Evolutionary conservation across 352 stramenopile species (phyloP).

Genomic region (Phytophthora sp.): DNA sequence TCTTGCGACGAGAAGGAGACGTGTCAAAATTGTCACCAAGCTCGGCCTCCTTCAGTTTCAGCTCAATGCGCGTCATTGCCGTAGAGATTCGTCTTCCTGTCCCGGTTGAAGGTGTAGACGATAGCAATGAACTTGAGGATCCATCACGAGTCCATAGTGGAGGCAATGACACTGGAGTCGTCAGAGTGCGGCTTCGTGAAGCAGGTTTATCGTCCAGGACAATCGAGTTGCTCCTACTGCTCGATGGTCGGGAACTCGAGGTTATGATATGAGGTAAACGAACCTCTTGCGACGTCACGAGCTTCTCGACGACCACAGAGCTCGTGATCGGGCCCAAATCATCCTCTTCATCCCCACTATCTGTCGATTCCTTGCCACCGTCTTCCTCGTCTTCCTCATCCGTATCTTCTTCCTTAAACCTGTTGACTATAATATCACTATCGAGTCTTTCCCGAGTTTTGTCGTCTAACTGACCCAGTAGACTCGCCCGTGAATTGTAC

Average conservation of each 20-base stretch:
- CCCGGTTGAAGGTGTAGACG: conserved; percentile 14
- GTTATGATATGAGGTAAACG: conserved; percentile 33
- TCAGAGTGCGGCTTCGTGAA: not conserved
- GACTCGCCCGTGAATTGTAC: conserved; percentile 59
- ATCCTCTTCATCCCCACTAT: not conserved
- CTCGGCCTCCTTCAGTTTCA: conserved; percentile 66
- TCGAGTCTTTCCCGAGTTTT: conserved; percentile 25
- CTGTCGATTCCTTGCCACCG: not conserved
- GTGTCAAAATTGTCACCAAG: conserved; percentile 56
- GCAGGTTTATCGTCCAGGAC: not conserved
- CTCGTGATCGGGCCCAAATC: not conserved
- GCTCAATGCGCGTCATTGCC: conserved; percentile 52
- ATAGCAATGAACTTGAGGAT: conserved; percentile 25
- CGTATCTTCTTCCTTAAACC: conserved; percentile 12
- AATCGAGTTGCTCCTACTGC: conserved; percentile 10
- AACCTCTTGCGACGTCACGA: not conserved
- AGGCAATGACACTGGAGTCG: conserved; percentile 34
- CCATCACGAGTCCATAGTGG: conserved; percentile 22
- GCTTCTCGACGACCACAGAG: not conserved
- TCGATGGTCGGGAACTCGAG: conserved; percentile 14
- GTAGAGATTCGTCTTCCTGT: conserved; percentile 28
- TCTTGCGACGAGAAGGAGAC: conserved; percentile 29
- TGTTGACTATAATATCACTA: conserved; percentile 3
- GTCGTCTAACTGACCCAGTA: conserved; percentile 49
- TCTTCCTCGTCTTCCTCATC: conserved; percentile 26